Percentiles rank a stretch among this genome's conserved stretches.
Conservation (phyloP, 305 asterid genomes). For the Solanum aculeatissimum region DNA sequence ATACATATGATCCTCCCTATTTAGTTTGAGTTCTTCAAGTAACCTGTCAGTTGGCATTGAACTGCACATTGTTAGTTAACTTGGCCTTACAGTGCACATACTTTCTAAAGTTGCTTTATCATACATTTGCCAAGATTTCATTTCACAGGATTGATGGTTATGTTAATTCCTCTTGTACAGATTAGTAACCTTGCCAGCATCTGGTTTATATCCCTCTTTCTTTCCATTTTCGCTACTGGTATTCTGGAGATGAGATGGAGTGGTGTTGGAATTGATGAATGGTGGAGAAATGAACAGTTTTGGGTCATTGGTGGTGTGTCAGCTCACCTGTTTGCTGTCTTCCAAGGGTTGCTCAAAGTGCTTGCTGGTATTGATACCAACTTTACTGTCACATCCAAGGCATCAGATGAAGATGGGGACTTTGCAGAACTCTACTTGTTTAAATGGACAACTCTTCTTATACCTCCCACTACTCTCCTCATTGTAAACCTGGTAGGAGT, state of each 20-base stretch:
- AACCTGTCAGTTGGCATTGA: neutral
- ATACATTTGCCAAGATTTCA: neutral
- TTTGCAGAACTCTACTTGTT: slow-evolving; percentile 84
- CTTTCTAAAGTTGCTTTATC: neutral
- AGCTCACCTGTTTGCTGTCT: slow-evolving; percentile 78
- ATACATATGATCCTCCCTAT: neutral
- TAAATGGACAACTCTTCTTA: slow-evolving; percentile 91
- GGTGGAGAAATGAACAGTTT: slow-evolving; percentile 99
- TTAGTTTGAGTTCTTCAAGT: neutral
- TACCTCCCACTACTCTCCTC: slow-evolving; percentile 90
- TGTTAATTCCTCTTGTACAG: slow-evolving; percentile 27
- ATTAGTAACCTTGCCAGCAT: slow-evolving; percentile 85
- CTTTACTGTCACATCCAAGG: slow-evolving; percentile 95
- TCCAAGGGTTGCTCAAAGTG: slow-evolving; percentile 91
- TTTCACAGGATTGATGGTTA: neutral
- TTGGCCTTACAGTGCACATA: neutral
- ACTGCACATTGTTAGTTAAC: neutral
- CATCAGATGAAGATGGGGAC: slow-evolving; percentile 86
- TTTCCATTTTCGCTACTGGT: slow-evolving; percentile 93
- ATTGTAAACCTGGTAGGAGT: slow-evolving; percentile 77
- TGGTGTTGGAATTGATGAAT: slow-evolving; percentile 91
- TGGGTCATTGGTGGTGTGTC: slow-evolving; percentile 98
- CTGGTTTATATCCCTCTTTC: slow-evolving; percentile 93
- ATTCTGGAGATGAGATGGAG: slow-evolving; percentile 97
- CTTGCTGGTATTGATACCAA: slow-evolving; percentile 94